Base-by-base conservation (phyloP, 768 basidiomycete species). In the Leccinum subgranulosum region DNA sequence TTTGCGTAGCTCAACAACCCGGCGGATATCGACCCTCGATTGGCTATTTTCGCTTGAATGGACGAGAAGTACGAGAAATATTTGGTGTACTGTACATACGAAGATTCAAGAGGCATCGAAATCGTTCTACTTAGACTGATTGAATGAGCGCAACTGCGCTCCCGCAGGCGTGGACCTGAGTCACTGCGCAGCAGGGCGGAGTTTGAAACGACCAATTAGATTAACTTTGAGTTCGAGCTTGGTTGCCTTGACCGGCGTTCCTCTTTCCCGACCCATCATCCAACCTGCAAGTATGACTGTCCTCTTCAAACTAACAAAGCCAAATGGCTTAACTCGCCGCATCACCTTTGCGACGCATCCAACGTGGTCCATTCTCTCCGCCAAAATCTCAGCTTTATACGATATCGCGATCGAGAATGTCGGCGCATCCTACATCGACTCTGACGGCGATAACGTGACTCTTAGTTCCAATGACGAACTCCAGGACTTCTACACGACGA, bases 391-490 rank as follows among this genome's bases (percentile, higher is more conserved):
- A 64, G 25, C 71, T 76, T 56, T 92, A 69, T 83, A 76, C 70
- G 66, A 67, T 47, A 85, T 92, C 41, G 81, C 87, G 3, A 54
- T 72, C 54, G 80, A 81, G 56, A 78, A 79, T 52, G 74, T 91
- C 52, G 88, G 78, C 3, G 84, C 89, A 33, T 84, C 86, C 31
- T 92, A 93, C 69, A 58, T 85, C 50, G 91, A 93, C 69, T 68
- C 69, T 31, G 90, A 92, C 65, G 80, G 82, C 39, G 91, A 92
- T 66, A 83, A 86, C 58, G 83, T 93, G 60, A 92, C 90, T 11
- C 76, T 92, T 56, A 88, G 83, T 71, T 83, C 90, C 4, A 78
- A 90, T 54, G 85, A 85, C 33, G 91, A 93, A 69, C 81, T 92
- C n/a, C 79, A 80, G 54, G 89, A 92, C 57, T 89, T 81, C 67